Conservation (phyloP, 192 early-diverging fungal species). For the Rhizoclosmatium sp. region DNA sequence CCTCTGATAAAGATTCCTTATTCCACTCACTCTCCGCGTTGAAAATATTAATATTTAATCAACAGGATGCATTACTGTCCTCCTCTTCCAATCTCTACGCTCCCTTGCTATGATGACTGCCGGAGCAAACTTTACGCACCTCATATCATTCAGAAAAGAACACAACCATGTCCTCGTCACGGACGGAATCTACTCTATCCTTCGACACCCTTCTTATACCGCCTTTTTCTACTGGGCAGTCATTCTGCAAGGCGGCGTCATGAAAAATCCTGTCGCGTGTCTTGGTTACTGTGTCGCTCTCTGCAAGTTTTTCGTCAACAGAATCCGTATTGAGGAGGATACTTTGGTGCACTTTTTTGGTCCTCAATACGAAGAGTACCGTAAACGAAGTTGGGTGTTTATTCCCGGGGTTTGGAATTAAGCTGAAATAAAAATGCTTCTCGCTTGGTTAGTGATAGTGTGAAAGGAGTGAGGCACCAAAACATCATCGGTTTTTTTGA, state of each 20-base stretch:
- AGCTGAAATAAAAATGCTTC: no score
- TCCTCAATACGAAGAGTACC: slow-evolving; percentile 75
- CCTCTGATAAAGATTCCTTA: no score
- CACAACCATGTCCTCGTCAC: slow-evolving; percentile 81
- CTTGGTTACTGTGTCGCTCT: slow-evolving; percentile 74
- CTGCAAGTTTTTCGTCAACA: slow-evolving; percentile 76
- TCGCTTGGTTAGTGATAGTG: no score
- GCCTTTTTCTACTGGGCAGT: slow-evolving; percentile 94
- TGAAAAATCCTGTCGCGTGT: slow-evolving; percentile 82
- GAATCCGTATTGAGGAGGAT: slow-evolving; percentile 84
- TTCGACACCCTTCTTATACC: slow-evolving; percentile 95
- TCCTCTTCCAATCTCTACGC: slow-evolving; percentile 76
- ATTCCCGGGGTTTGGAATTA: slow-evolving; percentile 62
- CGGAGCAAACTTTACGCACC: slow-evolving; percentile 80
- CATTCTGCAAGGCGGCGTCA: slow-evolving; percentile 72
- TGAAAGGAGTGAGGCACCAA: no score
- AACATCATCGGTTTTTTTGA: no score
- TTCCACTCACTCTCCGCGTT: no score
- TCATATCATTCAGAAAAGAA: slow-evolving; percentile 75
- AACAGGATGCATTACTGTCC: slow-evolving; percentile 60
- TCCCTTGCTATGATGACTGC: slow-evolving; percentile 92
- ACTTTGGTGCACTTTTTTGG: slow-evolving; percentile 84
- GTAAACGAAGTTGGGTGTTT: slow-evolving; percentile 64
- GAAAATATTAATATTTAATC: background rate
- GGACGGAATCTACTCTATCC: slow-evolving; percentile 81